Base-by-base conservation (phyloP, 2,329 filamentous ascomycete species). In the Akanthomyces muscarius region DNA sequence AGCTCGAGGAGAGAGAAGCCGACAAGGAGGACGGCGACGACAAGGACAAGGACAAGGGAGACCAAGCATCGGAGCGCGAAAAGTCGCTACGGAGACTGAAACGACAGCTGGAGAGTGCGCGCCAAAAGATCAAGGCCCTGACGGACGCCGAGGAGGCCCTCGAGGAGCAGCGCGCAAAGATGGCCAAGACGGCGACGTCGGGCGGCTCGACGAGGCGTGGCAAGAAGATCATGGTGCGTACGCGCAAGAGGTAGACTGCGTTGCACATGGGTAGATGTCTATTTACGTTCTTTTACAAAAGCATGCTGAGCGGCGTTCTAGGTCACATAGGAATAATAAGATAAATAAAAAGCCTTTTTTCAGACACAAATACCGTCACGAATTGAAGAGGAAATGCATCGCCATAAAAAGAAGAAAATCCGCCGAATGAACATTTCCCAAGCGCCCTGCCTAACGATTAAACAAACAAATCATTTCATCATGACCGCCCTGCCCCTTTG, bases 121-220 rank as follows among this genome's bases (percentile, higher is more conserved):
- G 77, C 66, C 81, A 83, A 73, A 83, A 86, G 72, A 76, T 87
- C 65, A 78, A 78, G 69, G 77, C 78, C 1, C 74, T 89, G 33
- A 76, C 80, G n/a, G 76, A 80, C 25, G 82, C 85, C 28, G 86
- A 89, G 73, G 74, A 78, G 45, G 76, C 81, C 67, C 76, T 89
- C 30, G 85, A 86, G 65, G 64, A 85, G 61, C 84, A 88, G 72
- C 78, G 82, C 64, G 83, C 84, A 21, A 84, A 82, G 71, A 88
- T 88, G 85, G 84, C 84, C 42, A 89, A 89, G 77, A 86, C 85
- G 67, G 78, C 82, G 10, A 88, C 85, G 2, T 80, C 82, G 6
- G 84, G 83, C 44, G 84, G 84, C 16, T 70, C 79, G n/a, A 87
- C 83, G 33, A 86, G 85, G 71, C 77, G 78, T 45, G 86, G 86